Evolutionary conservation across 2,329 filamentous ascomycete species (phyloP), one percentile per base, ranked within the genome.

Genomic region (Hypoxylon sp.): DNA sequence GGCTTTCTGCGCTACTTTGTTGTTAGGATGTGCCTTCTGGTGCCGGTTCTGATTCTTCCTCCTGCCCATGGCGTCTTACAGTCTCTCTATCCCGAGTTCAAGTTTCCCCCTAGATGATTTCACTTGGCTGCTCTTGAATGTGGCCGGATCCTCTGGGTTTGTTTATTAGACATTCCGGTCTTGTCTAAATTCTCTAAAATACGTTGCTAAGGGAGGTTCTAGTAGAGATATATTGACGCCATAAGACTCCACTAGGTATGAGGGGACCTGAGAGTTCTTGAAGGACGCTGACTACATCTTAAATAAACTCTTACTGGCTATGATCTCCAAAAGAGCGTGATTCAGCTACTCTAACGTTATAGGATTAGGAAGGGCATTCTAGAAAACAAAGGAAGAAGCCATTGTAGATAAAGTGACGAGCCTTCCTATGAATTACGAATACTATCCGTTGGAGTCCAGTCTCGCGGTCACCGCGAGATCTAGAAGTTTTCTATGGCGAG

Each of bases 401-500:
- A 47, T 59, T 47, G 44, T 19, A 65, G 62, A 73, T 68, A 71
- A 74, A 65, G 67, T 53, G 57, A 60, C 11, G 31, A 39, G 55
- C 47, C 60, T 48, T 57, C 56, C 52, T 51, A 31, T 24, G 24
- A 10, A n/a, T 17, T 59, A 62, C 47, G 55, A 32, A 67, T 37
- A 35, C 24, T 62, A 67, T 52, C 56, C 35, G 47, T 55, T 37
- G 13, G 54, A 55, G 39, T 57, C 31, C 10, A 46, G 54, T 54
- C 42, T 15, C 37, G 47, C 47, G 32, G 31, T 27, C 29, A 54
- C 66, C 32, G 65, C 39, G 35, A 60, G 46, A 53, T 70, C 68
- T 65, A 62, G 72, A 73, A 72, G 50, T 29, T 69, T 73, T 75
- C 69, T 68, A 67, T 61, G 68, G 69, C 58, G 62, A 60, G 61